Conservation (phyloP, 345 rosid species). For the Eucalyptus grandis region DNA sequence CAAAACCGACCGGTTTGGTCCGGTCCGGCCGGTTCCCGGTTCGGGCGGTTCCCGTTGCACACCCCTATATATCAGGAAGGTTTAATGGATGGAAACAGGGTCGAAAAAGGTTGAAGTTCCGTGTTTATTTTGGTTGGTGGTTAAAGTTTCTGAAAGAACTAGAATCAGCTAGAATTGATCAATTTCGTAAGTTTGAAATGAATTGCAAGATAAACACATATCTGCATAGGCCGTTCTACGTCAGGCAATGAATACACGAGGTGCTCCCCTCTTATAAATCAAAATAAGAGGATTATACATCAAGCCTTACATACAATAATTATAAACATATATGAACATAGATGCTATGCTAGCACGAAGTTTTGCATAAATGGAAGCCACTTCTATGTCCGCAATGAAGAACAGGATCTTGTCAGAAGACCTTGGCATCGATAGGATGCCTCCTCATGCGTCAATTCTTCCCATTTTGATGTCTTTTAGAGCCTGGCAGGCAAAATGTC, state of each 20-base stretch:
- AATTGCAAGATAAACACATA: background rate
- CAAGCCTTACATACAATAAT: background rate
- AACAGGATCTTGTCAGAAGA: too few relatives aligned
- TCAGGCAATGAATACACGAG: background rate
- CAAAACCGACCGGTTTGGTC: too few relatives aligned
- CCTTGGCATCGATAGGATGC: background rate
- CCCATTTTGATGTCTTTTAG: background rate
- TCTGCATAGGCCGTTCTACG: background rate
- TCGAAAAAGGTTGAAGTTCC: background rate
- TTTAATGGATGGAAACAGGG: background rate
- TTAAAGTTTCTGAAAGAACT: accelerated
- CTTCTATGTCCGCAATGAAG: background rate
- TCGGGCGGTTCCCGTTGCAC: too few relatives aligned
- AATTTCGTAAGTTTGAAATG: background rate
- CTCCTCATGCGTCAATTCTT: background rate
- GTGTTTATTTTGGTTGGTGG: too few relatives aligned
- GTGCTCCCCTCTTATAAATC: background rate
- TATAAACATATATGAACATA: background rate
- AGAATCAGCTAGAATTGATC: background rate
- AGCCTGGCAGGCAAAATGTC: too few relatives aligned
- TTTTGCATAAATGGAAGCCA: background rate
- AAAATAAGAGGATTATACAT: background rate
- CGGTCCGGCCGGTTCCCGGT: too few relatives aligned
- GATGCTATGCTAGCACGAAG: background rate
- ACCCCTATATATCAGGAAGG: background rate